Conservation (phyloP, 2,329 filamentous ascomycete genomes). For the Diaporthe eres region DNA sequence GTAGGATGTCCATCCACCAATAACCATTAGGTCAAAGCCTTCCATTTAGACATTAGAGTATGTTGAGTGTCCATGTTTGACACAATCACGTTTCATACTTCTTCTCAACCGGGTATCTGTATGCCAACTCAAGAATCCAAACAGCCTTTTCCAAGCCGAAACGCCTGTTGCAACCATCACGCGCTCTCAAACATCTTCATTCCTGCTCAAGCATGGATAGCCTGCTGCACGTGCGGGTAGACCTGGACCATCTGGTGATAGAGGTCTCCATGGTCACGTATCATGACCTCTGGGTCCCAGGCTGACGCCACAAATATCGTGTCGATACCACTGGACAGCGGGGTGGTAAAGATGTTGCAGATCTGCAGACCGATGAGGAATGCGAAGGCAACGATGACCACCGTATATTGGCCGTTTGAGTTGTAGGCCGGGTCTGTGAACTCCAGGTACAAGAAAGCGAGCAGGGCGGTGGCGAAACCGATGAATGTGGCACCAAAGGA, state of each 20-base stretch:
- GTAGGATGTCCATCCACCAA: background rate
- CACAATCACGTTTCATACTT: background rate
- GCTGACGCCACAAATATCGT: constrained; percentile 88
- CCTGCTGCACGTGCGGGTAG: constrained; percentile 86
- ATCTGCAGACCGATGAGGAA: constrained; percentile 94
- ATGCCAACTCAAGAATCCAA: background rate
- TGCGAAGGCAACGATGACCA: constrained; percentile 84
- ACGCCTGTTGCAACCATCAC: background rate
- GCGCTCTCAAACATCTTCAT: background rate
- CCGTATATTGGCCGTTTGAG: constrained; percentile 74
- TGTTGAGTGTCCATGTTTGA: background rate
- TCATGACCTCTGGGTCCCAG: constrained; percentile 80
- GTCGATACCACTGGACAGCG: constrained; percentile 88
- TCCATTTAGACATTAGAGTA: constrained; percentile 10
- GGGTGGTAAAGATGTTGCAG: constrained; percentile 89
- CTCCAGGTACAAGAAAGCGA: constrained; percentile 88
- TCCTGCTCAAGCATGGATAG: constrained; percentile 73
- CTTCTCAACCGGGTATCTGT: background rate
- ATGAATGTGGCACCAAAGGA: constrained; percentile 87
- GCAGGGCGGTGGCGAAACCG: constrained; percentile 83
- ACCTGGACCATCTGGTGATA: constrained; percentile 84
- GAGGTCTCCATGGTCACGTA: constrained; percentile 84
- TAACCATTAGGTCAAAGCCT: background rate
- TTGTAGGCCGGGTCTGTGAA: constrained; percentile 89
- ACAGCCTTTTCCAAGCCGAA: background rate